These are phyloP conservation scores for Babesia ovis DNA, from an alignment of 169 alveolate species.

Conservation along the genomic window DNA sequence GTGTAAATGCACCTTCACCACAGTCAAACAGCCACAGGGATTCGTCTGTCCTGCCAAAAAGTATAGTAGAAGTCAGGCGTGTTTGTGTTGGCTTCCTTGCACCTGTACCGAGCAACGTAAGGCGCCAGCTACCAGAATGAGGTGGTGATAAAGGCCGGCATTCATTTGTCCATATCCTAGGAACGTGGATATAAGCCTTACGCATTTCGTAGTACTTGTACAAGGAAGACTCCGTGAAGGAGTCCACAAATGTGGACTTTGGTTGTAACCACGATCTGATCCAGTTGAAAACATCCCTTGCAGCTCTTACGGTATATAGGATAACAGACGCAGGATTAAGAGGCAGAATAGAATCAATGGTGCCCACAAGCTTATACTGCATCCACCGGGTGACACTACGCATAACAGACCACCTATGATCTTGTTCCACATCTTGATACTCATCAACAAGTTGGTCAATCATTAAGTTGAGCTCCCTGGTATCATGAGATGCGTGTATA, in stretches of 20 bases:
- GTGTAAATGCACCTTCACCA: constrained; percentile 72
- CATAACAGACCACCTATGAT: constrained; percentile 12
- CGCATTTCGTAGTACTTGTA: constrained; percentile 27
- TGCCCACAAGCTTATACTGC: background rate
- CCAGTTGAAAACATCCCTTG: background rate
- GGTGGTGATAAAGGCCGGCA: constrained; percentile 12
- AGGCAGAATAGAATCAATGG: constrained; percentile 11
- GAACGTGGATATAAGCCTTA: constrained; percentile 18
- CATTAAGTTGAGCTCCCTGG: background rate
- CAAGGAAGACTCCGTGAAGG: constrained; percentile 4
- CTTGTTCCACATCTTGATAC: constrained; percentile 1
- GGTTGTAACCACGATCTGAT: background rate
- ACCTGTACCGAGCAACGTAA: constrained; percentile 78
- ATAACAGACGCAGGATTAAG: constrained; percentile 1
- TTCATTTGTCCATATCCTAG: constrained; percentile 1
- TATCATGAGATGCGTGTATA: background rate
- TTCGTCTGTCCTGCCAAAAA: constrained; percentile 57
- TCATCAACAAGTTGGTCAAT: constrained; percentile 19
- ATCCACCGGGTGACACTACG: background rate
- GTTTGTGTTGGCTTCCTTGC: constrained; percentile 73
- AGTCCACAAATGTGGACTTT: background rate
- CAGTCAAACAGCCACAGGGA: constrained; percentile 77
- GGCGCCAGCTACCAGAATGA: constrained; percentile 58
- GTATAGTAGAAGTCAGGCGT: constrained; percentile 74
- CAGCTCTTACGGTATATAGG: background rate